phyloP scores from a whole-genome alignment of 1,284 basidiomycete genomes.

The Leccinum griseonigrum region DNA sequence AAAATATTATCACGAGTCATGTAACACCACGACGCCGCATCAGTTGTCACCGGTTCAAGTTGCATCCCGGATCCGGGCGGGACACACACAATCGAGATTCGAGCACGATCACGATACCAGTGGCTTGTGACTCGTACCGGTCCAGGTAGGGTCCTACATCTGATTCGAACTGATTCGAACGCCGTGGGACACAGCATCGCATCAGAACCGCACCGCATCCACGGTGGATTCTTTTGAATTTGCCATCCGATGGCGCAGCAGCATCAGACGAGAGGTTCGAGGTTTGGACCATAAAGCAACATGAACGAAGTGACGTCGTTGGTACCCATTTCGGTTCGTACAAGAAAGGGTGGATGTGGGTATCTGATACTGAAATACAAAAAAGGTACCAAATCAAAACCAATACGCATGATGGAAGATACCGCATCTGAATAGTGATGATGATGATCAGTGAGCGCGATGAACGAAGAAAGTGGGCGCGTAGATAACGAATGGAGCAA shows the following conservation, averaged over 20 bases:
- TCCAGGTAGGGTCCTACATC: neutral
- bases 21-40: neutral
- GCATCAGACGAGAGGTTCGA: neutral
- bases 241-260: neutral
- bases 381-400: neutral
- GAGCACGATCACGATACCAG: neutral
- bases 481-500: neutral
- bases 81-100: neutral
- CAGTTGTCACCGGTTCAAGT: neutral
- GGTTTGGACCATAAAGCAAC: neutral
- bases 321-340: neutral
- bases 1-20: neutral
- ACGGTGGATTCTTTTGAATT: neutral
- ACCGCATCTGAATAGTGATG: neutral
- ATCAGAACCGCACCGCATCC: neutral
- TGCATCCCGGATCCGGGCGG: neutral
- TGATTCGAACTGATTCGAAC: neutral
- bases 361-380: neutral
- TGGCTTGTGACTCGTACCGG: neutral
- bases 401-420: neutral
- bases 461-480: neutral
- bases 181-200: neutral
- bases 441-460: neutral
- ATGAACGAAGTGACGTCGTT: neutral
- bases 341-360: neutral